Evolutionary conservation across 2,329 filamentous ascomycete species (phyloP).

Genomic region (Pyrenochaeta sp.): DNA sequence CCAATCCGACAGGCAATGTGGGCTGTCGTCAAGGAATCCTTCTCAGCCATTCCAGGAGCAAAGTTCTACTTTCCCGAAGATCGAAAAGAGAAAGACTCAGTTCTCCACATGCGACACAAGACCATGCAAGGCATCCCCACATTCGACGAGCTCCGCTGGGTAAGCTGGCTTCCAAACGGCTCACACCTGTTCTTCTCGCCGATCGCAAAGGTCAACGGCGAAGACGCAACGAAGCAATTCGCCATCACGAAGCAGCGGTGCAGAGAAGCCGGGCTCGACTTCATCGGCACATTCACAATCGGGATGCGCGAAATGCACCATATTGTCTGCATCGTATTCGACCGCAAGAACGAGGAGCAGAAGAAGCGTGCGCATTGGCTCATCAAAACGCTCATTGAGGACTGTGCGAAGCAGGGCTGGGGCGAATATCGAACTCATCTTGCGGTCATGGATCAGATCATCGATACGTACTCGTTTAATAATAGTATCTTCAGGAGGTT

Average conservation of each 20-base stretch:
- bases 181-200: slow-evolving; percentile 55
- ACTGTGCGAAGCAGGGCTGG: slow-evolving; percentile 50
- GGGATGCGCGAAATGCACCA: slow-evolving; percentile 52
- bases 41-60: slow-evolving; percentile 40
- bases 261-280: slow-evolving; percentile 22
- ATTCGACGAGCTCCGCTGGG: slow-evolving; percentile 46
- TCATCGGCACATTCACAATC: slow-evolving; percentile 28
- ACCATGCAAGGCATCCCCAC: slow-evolving; percentile 24
- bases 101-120: slow-evolving; percentile 29
- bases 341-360: slow-evolving; percentile 26
- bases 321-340: slow-evolving; percentile 42
- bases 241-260: slow-evolving; percentile 23
- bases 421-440: slow-evolving; percentile 58
- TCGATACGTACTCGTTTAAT: slow-evolving; percentile 55
- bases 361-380: slow-evolving; percentile 27
- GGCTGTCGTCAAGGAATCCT: slow-evolving; percentile 42
- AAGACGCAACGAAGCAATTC: slow-evolving; percentile 51
- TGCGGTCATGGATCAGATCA: slow-evolving; percentile 56
- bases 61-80: slow-evolving; percentile 48
- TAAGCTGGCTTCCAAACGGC: slow-evolving; percentile 52
- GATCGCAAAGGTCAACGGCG: slow-evolving; percentile 53
- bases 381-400: slow-evolving; percentile 41
- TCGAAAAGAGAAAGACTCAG: slow-evolving; percentile 39
- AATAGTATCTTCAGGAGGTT: slow-evolving; percentile 51
- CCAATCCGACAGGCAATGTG: slow-evolving; percentile 41